Percentiles rank a stretch among this genome's conserved stretches.
Evolutionary conservation across 306 rosid species (phyloP).

Genomic region (Quercus ilex): DNA sequence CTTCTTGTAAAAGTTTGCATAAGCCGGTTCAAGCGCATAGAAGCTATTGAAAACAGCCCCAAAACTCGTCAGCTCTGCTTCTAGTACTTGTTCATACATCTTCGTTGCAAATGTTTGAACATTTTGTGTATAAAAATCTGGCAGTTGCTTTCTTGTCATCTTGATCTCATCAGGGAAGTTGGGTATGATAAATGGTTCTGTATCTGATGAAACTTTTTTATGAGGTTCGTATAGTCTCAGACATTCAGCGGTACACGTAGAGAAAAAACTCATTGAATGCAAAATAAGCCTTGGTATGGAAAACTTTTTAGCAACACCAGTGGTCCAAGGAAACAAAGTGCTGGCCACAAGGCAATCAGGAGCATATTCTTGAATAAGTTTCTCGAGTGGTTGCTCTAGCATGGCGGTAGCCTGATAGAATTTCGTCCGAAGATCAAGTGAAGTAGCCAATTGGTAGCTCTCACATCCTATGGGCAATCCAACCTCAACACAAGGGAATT

Average conservation of each 20-base stretch:
- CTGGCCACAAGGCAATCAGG: conserved; percentile 55
- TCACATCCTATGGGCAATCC: conserved; percentile 60
- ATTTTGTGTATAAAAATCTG: conserved; percentile 3
- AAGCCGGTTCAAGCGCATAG: conserved; percentile 45
- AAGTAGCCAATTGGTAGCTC: conserved; percentile 14
- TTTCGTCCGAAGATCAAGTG: neutral
- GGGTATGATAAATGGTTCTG: conserved; percentile 51
- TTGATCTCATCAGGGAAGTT: conserved; percentile 44
- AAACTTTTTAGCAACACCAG: conserved; percentile 38
- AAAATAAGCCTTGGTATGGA: conserved; percentile 56
- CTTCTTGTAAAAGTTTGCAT: conserved; percentile 45
- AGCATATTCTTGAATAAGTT: conserved; percentile 21
- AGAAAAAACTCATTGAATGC: conserved; percentile 44
- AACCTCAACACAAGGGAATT: conserved; percentile 31
- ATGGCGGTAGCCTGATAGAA: conserved; percentile 31
- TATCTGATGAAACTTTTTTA: conserved; percentile 33
- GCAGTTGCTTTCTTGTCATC: conserved; percentile 39
- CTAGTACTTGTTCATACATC: neutral
- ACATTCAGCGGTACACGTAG: conserved; percentile 30
- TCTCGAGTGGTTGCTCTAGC: conserved; percentile 41
- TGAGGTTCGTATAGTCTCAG: conserved; percentile 37
- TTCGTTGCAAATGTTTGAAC: neutral
- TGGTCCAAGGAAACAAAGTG: conserved; percentile 42
- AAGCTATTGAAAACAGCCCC: conserved; percentile 55
- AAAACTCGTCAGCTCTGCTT: conserved; percentile 34